phyloP scores from a whole-genome alignment of 2,329 filamentous ascomycete species.

The Aspergillus brasiliensis region DNA sequence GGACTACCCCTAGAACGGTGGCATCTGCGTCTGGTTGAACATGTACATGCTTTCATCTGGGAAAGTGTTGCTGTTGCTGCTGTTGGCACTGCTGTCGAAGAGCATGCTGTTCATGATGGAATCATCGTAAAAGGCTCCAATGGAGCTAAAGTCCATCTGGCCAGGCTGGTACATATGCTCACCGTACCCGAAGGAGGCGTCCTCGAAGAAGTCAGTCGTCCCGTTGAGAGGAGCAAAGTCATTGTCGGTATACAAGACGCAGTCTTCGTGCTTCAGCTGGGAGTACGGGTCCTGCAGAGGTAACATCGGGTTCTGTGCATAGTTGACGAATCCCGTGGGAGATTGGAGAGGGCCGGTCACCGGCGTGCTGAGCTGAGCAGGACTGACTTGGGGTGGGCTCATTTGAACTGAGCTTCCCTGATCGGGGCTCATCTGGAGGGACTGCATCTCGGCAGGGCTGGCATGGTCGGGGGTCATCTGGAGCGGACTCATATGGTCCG shows the following conservation, averaged over 20 bases:
- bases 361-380: conserved; percentile 1
- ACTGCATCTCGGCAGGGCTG: neutral
- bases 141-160: neutral
- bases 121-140: conserved; percentile 4
- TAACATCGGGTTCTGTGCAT: conserved; percentile 2
- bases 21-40: neutral
- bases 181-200: conserved; percentile 3
- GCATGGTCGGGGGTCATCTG: conserved; percentile 1
- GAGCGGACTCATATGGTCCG: neutral
- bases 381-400: conserved; percentile 4
- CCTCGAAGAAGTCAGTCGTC: conserved; percentile 4
- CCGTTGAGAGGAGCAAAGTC: conserved; percentile 6
- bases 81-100: neutral
- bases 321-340: conserved; percentile 3
- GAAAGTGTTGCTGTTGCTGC: neutral
- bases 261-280: conserved; percentile 5
- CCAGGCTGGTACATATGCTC: conserved; percentile 4
- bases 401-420: neutral
- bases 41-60: neutral
- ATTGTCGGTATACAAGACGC: conserved; percentile 6
- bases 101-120: conserved; percentile 5
- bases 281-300: conserved; percentile 4
- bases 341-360: conserved; percentile 3
- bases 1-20: neutral
- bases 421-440: conserved; percentile 2